These are phyloP conservation scores for Triangularia verruculosa DNA, from an alignment of 2,329 filamentous ascomycete species.

Conservation along the genomic window DNA sequence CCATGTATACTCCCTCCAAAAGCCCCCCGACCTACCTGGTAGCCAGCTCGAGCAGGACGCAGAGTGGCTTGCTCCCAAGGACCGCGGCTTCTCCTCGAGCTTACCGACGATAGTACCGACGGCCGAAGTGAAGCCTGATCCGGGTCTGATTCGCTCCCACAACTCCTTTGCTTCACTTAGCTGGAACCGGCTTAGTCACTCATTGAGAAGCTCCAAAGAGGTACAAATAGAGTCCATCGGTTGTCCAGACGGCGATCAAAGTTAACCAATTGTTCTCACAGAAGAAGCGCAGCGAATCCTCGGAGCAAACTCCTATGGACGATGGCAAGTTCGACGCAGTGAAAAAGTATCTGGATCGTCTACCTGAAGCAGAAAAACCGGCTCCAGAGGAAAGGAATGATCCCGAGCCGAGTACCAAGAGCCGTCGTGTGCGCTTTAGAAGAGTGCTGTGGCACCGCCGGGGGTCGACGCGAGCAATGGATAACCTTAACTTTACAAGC, in stretches of 20 bases:
- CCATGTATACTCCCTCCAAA: conserved; percentile 47
- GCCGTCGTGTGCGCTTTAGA: conserved; percentile 40
- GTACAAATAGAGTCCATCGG: conserved; percentile 1
- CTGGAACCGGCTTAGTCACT: conserved; percentile 6
- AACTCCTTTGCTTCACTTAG: conserved; percentile 1
- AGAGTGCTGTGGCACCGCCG: conserved; percentile 22
- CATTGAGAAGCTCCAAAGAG: conserved; percentile 5
- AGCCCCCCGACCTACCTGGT: conserved; percentile 18
- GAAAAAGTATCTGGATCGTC: conserved; percentile 12
- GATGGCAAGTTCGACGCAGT: conserved; percentile 11
- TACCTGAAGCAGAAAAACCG: conserved; percentile 12
- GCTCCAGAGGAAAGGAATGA: conserved; percentile 34
- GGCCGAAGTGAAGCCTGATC: conserved; percentile 1
- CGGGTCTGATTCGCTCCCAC: not conserved
- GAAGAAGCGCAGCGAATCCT: conserved; percentile 10
- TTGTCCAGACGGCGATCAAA: not conserved
- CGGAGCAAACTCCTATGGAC: not conserved
- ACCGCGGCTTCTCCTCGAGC: conserved; percentile 5
- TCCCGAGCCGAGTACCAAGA: conserved; percentile 24
- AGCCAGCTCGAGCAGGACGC: conserved; percentile 2
- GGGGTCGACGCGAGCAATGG: not conserved
- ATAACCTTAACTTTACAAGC: not conserved
- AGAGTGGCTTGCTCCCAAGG: conserved; percentile 21
- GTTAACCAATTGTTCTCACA: not conserved
- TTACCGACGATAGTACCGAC: conserved; percentile 1